phyloP scores from a whole-genome alignment of 2,329 filamentous ascomycete species.

The Cercospora sojina region DNA sequence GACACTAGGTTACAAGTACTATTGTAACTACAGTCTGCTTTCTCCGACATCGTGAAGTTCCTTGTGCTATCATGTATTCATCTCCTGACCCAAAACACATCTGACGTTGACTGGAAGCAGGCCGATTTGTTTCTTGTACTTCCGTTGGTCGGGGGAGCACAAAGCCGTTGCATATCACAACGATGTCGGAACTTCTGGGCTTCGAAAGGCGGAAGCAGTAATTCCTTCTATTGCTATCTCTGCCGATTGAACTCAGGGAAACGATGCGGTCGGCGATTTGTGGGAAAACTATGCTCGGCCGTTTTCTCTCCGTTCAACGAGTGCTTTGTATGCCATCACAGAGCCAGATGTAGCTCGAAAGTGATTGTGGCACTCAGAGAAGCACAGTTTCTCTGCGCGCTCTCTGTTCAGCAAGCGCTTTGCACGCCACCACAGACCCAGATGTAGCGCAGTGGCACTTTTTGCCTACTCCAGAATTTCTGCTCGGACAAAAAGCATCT shows the following conservation, averaged over 20 bases:
- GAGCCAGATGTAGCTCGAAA: too few species aligned
- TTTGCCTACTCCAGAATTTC: background rate
- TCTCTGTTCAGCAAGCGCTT: background rate
- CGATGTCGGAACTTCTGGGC: background rate
- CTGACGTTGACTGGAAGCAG: background rate
- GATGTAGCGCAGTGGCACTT: background rate
- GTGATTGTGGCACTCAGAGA: too few species aligned
- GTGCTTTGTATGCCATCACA: too few species aligned
- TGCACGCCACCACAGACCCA: background rate
- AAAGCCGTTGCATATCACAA: background rate
- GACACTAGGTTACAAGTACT: background rate
- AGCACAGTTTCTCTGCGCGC: too few species aligned
- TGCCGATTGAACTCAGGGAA: too few species aligned
- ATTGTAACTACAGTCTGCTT: background rate
- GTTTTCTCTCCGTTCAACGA: too few species aligned
- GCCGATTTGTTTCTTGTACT: background rate
- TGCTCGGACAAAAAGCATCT: background rate
- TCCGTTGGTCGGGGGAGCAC: background rate
- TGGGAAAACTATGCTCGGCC: too few species aligned
- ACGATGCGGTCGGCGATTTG: too few species aligned
- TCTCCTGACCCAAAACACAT: background rate
- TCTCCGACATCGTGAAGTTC: background rate
- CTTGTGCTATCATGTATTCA: background rate
- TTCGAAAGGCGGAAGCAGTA: background rate
- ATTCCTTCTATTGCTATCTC: background rate